phyloP scores from a whole-genome alignment of 257 asterid species.

The Galeopsis tetrahit region DNA sequence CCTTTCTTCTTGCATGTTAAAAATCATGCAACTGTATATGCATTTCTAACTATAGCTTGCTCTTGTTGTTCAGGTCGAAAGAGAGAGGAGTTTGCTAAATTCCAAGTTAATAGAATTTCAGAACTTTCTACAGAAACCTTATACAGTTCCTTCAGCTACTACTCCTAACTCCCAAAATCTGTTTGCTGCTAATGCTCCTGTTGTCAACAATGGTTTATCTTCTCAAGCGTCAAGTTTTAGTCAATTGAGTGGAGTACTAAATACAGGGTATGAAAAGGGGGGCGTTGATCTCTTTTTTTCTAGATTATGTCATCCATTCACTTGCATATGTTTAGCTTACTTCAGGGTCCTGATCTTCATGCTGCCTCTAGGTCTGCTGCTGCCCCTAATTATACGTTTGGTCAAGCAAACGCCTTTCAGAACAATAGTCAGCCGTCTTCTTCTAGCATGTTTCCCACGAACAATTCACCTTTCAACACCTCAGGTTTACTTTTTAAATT shows the following conservation, averaged over 20 bases:
- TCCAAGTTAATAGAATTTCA: conserved; percentile 79
- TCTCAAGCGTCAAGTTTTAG: conserved; percentile 68
- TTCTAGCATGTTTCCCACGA: conserved; percentile 43
- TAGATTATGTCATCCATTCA: conserved; percentile 26
- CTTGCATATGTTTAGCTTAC: conserved; percentile 28
- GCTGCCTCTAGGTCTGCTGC: conserved; percentile 58
- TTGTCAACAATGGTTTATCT: conserved; percentile 45
- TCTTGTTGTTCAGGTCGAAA: conserved; percentile 65
- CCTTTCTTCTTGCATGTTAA: conserved; percentile 18
- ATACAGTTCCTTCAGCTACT: conserved; percentile 44
- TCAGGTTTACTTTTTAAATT: conserved; percentile 31
- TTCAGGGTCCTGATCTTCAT: conserved; percentile 25
- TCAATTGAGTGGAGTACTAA: conserved; percentile 62
- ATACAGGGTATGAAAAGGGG: conserved; percentile 58
- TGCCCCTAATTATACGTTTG: conserved; percentile 61
- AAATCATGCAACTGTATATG: conserved; percentile 16
- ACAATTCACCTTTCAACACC: conserved; percentile 46
- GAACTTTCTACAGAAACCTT: conserved; percentile 60
- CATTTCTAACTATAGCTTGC: conserved; percentile 30
- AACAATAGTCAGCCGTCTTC: conserved; percentile 54
- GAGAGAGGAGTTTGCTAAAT: conserved; percentile 69
- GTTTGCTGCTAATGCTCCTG: conserved; percentile 44
- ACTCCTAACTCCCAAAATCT: conserved; percentile 53
- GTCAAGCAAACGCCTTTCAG: conserved; percentile 59
- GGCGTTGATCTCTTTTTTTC: conserved; percentile 28